phyloP scores from a whole-genome alignment of 2,329 filamentous ascomycete genomes.

The Periconia sp. region DNA sequence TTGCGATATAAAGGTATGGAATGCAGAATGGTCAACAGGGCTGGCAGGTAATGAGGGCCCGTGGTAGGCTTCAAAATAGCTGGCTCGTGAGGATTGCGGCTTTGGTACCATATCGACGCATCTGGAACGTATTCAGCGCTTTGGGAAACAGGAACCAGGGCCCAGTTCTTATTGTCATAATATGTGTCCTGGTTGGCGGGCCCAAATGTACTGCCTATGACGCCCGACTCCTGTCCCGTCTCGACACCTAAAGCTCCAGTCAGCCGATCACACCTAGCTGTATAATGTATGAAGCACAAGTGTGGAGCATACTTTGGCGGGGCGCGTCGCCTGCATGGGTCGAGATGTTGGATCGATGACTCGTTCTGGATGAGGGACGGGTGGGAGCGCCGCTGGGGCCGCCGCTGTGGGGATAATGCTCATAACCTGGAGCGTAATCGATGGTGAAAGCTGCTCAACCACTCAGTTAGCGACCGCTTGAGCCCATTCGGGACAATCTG shows the following conservation, averaged over 20 bases:
- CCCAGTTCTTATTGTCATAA: slow-evolving; percentile 59
- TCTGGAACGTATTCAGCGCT: slow-evolving; percentile 58
- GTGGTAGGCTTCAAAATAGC: slow-evolving; percentile 60
- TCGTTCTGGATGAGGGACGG: slow-evolving; percentile 38
- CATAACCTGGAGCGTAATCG: slow-evolving; percentile 33
- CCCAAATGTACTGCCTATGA: slow-evolving; percentile 54
- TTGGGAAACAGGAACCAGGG: slow-evolving; percentile 54
- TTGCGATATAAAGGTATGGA: slow-evolving; percentile 62
- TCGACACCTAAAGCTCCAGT: slow-evolving; percentile 32
- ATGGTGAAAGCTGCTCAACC: slow-evolving; percentile 35
- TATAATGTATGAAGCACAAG: neutral
- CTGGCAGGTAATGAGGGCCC: slow-evolving; percentile 57
- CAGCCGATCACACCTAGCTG: slow-evolving; percentile 9
- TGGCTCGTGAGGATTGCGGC: slow-evolving; percentile 52
- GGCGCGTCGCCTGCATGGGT: slow-evolving; percentile 34
- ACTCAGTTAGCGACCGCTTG: slow-evolving; percentile 16
- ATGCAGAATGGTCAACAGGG: slow-evolving; percentile 63
- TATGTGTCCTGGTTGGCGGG: slow-evolving; percentile 54
- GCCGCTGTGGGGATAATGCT: slow-evolving; percentile 34
- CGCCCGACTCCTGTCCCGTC: slow-evolving; percentile 56
- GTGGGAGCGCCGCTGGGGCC: slow-evolving; percentile 38
- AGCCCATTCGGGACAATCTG: slow-evolving; percentile 1
- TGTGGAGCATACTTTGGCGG: slow-evolving; percentile 32
- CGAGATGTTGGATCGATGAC: slow-evolving; percentile 32
- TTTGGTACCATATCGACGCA: slow-evolving; percentile 49